A percentile compares a stretch with the other conserved stretches of the same genome.
Conservation (phyloP, 192 early-diverging fungal genomes). For the Lunasporangiospora selenospora region DNA sequence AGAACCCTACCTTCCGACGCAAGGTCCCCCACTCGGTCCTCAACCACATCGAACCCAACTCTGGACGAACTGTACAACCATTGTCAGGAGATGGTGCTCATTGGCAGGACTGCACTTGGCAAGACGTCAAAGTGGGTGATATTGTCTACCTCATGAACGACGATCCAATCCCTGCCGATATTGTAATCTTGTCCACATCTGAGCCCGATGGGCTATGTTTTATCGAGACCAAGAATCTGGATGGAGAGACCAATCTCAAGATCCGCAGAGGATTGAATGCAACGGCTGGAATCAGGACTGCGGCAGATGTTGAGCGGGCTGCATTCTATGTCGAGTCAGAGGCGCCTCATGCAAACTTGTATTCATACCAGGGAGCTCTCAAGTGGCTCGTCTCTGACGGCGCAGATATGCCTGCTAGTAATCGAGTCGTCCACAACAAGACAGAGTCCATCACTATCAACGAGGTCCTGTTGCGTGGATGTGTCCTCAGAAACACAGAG, state of each 20-base stretch:
- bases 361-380: conserved; percentile 79
- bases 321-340: conserved; percentile 76
- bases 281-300: conserved; percentile 51
- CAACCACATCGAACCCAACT: not conserved
- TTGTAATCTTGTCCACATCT: conserved; percentile 67
- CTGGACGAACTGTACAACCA: not conserved
- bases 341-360: conserved; percentile 81
- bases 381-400: conserved; percentile 34
- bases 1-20: conserved; percentile 9
- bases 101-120: conserved; percentile 59
- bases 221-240: conserved; percentile 80
- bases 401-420: too few species aligned
- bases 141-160: conserved; percentile 63
- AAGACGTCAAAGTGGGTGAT: conserved; percentile 68
- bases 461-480: conserved; percentile 84
- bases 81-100: not conserved
- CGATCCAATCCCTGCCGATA: conserved; percentile 70
- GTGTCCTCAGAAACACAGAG: conserved; percentile 88
- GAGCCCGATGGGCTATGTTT: conserved; percentile 73
- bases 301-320: conserved; percentile 59
- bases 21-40: not conserved
- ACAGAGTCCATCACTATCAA: conserved; percentile 66
- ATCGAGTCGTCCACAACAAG: too few species aligned
- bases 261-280: too few species aligned
- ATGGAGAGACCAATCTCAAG: conserved; percentile 85